Evolutionary conservation across 148 eudicot species (phyloP).

Genomic region (Chenopodium suecicum): DNA sequence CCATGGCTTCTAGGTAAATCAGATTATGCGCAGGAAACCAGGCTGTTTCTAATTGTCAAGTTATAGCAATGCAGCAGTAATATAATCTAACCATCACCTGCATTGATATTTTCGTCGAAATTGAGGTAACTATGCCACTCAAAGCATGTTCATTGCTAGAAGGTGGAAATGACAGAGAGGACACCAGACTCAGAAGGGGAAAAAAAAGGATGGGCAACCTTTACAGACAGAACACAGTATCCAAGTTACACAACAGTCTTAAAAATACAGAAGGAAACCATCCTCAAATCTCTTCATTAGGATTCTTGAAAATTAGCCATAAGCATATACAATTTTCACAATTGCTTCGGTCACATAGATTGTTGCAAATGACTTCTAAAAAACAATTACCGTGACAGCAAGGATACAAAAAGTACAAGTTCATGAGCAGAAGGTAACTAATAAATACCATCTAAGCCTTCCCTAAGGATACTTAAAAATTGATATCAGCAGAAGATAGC

Average conservation of each 20-base stretch:
- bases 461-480: neutral
- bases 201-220: neutral
- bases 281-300: no score
- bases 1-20: neutral
- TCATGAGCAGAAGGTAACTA: neutral
- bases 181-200: neutral
- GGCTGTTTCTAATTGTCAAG: neutral
- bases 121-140: neutral
- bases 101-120: neutral
- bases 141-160: neutral
- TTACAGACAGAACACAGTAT: neutral
- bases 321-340: neutral
- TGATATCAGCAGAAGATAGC: neutral
- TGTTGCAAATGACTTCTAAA: neutral
- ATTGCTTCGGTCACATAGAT: neutral
- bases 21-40: neutral
- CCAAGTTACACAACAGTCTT: neutral
- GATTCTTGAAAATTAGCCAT: neutral
- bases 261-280: neutral
- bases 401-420: neutral
- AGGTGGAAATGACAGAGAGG: neutral
- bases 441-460: neutral
- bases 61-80: neutral
- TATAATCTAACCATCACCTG: neutral
- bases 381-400: neutral